Base-by-base conservation (phyloP, 192 early-diverging fungal species). In the Rhizophagus clarus region DNA sequence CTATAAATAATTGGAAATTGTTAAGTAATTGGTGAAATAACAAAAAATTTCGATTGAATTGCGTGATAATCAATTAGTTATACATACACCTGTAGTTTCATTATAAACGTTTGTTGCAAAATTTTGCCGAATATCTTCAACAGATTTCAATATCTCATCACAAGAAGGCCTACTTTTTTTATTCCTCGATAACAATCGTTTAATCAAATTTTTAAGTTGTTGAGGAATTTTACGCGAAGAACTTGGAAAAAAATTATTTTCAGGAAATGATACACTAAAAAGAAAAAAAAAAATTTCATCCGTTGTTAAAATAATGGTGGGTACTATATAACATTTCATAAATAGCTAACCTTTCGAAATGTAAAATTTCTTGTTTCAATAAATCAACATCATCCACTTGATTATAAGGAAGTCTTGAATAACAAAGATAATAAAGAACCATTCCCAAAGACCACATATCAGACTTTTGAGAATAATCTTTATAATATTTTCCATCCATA, bases 401-500 rank as follows among this genome's bases (percentile, higher is more conserved):
- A 28, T 84, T 67, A 77, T 93, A 99, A 1, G 97, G 97, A 45
- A 99, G 84, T 9, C 81, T 79, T 10, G 93, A 91, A 74, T 94
- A 98, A 82, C 96, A 97, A 11, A 98, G 86, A 72, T 95, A 98
- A 80, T 96, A 97, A 5, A 98, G 88, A 1, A 99, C 89, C 86
- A 99, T 95, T 0, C 97, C 97, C 64, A 99, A 85, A 0, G 94
- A 95, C 95, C 96, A 99, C 91, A 99, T 91, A 77, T 99, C 97
- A 6, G 95, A 93, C 70, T 93, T 94, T 71, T 92, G 87, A 32
- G 94, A 94, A 82, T 96, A 96, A 66, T 92, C 92, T 62, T 94
- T 89, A 24, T 89, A 79, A 76, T 92, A 97, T 29, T 87, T 85
- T 22, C 96, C 97, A 2, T 81, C 69, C 15, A 45, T 81, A 81